phyloP scores from a whole-genome alignment of 352 stramenopile species.

The Phytophthora podocarpi region DNA sequence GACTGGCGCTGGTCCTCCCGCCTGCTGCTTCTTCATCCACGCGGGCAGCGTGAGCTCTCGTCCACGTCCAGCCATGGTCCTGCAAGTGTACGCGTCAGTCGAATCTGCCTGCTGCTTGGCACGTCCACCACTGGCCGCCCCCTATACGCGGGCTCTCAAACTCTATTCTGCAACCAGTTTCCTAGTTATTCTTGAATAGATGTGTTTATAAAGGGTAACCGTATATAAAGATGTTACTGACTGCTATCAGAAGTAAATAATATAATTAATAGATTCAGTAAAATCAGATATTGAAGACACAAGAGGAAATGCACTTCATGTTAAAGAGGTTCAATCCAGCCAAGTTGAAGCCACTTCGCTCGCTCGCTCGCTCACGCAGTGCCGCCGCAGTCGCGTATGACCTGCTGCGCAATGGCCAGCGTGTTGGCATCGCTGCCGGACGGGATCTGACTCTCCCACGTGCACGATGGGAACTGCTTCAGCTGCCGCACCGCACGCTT shows the following conservation, averaged over 20 bases:
- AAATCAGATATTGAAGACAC: too few species aligned
- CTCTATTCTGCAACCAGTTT: neutral
- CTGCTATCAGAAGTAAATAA: too few species aligned
- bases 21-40: constrained; percentile 89
- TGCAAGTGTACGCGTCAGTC: constrained; percentile 4
- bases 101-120: constrained; percentile 21
- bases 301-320: too few species aligned
- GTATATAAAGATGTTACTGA: too few species aligned
- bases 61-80: constrained; percentile 75
- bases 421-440: constrained; percentile 39
- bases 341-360: constrained; percentile 22
- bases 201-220: too few species aligned
- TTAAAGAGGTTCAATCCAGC: constrained; percentile 14
- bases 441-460: constrained; percentile 40
- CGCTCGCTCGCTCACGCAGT: constrained; percentile 1
- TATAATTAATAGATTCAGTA: too few species aligned
- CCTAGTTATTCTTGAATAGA: too few species aligned
- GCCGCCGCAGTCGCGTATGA: constrained; percentile 45
- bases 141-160: constrained; percentile 1
- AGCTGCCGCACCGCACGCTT: constrained; percentile 31
- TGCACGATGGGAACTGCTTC: constrained; percentile 40
- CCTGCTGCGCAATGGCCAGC: constrained; percentile 48
- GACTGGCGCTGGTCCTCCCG: constrained; percentile 12
- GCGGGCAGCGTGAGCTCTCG: constrained; percentile 85
- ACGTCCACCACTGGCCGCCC: constrained; percentile 25